phyloP scores from a whole-genome alignment of 805 yeast genomes.

The Metschnikowia amazonensis region DNA sequence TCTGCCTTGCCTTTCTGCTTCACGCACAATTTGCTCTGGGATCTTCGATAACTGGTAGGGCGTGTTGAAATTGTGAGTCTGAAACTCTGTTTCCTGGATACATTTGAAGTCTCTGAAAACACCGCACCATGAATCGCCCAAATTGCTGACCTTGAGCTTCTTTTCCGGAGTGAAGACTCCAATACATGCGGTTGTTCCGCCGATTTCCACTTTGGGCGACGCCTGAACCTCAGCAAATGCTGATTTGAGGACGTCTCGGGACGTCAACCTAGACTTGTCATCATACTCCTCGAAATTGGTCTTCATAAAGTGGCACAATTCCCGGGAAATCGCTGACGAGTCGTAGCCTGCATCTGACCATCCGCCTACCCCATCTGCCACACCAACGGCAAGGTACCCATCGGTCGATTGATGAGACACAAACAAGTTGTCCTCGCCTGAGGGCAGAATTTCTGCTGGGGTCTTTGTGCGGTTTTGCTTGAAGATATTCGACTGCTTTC shows the following conservation, averaged over 20 bases:
- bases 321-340: conserved; percentile 81
- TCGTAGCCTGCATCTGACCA: conserved; percentile 93
- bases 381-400: conserved; percentile 60
- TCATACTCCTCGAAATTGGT: conserved; percentile 27
- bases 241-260: conserved; percentile 45
- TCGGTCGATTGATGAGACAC: conserved; percentile 38
- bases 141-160: conserved; percentile 66
- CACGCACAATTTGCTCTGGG: conserved; percentile 55
- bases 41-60: conserved; percentile 88
- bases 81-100: conserved; percentile 65
- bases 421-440: conserved; percentile 77
- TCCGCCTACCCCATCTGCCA: conserved; percentile 97
- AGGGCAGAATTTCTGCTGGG: conserved; percentile 47
- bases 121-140: conserved; percentile 96
- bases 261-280: conserved; percentile 25
- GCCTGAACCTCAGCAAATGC: conserved; percentile 54
- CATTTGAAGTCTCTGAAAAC: conserved; percentile 66
- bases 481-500: conserved; percentile 50
- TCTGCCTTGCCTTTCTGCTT: conserved; percentile 52
- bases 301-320: conserved; percentile 59
- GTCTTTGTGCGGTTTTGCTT: conserved; percentile 25
- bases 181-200: conserved; percentile 90
- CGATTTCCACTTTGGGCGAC: conserved; percentile 69
- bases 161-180: conserved; percentile 61
- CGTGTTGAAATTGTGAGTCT: conserved; percentile 84